phyloP scores from a whole-genome alignment of 768 basidiomycete genomes.

The Rhizopogon sp. region DNA sequence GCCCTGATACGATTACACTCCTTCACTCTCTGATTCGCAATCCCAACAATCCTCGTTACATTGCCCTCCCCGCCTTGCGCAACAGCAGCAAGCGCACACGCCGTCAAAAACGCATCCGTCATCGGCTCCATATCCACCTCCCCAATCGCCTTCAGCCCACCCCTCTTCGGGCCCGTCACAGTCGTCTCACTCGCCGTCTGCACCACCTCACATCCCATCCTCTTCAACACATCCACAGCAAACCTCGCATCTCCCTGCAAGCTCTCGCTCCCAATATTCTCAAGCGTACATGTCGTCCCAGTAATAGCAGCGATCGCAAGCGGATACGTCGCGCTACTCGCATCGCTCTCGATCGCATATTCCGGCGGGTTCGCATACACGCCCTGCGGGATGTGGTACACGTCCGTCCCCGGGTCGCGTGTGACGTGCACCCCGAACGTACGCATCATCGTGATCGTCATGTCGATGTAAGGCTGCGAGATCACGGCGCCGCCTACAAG shows the following conservation, averaged over 20 bases:
- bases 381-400: constrained; percentile 84
- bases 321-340: constrained; percentile 94
- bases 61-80: constrained; percentile 53
- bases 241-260: constrained; percentile 98
- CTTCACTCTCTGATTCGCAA: constrained; percentile 97
- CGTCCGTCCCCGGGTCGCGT: constrained; percentile 62
- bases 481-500: constrained; percentile 94
- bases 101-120: constrained; percentile 99
- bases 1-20: constrained; percentile 96
- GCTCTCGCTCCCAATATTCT: constrained; percentile 85
- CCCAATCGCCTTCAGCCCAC: constrained; percentile 69
- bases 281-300: constrained; percentile 91
- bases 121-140: constrained; percentile 98
- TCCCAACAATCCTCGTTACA: constrained; percentile 84
- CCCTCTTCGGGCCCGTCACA: constrained; percentile 83
- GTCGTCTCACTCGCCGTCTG: constrained; percentile 90
- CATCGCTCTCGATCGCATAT: constrained; percentile 94
- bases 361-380: constrained; percentile 70
- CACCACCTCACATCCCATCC: constrained; percentile 89
- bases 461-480: constrained; percentile 98
- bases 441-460: constrained; percentile 98
- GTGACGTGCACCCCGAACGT: constrained; percentile 80
- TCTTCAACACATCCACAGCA: constrained; percentile 86
- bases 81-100: constrained; percentile 87
- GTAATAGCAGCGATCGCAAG: constrained; percentile 96